These are phyloP conservation scores for Tricholoma matsutake DNA, from an alignment of 768 basidiomycete species.

Conservation along the genomic window DNA sequence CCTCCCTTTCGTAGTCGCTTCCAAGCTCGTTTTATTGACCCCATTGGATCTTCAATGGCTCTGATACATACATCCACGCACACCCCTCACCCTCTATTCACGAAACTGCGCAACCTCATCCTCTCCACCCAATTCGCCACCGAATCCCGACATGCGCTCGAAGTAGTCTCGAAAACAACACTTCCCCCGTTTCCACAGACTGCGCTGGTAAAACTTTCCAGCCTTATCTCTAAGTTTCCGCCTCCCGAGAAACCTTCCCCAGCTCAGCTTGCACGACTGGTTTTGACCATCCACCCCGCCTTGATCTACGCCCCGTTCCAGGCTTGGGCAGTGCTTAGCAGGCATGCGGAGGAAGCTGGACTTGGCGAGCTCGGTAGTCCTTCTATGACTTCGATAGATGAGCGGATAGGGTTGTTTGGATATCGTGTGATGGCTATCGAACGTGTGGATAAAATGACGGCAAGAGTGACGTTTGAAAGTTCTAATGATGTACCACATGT, in stretches of 20 bases:
- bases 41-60: conserved; percentile 49
- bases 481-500: conserved; percentile 27
- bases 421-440: conserved; percentile 42
- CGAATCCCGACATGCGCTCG: conserved; percentile 53
- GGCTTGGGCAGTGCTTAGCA: conserved; percentile 59
- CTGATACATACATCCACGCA: conserved; percentile 14
- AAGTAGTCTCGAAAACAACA: conserved; percentile 48
- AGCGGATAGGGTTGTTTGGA: conserved; percentile 49
- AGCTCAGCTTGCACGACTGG: conserved; percentile 48
- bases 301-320: conserved; percentile 55
- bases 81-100: conserved; percentile 28
- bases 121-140: conserved; percentile 61
- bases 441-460: conserved; percentile 38
- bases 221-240: conserved; percentile 47
- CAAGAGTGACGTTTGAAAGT: conserved; percentile 39
- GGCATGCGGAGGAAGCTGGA: conserved; percentile 51
- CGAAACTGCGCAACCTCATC: conserved; percentile 53
- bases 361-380: conserved; percentile 54
- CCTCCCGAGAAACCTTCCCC: conserved; percentile 40
- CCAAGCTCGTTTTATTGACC: conserved; percentile 66
- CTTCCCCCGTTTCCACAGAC: conserved; percentile 67
- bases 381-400: conserved; percentile 34
- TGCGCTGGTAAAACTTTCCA: conserved; percentile 47
- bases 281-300: conserved; percentile 58
- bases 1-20: conserved; percentile 69